Evolutionary conservation across 75 land plant species (phyloP), one percentile per base, ranked within the genome.

Genomic region (Pinus albicaulis): DNA sequence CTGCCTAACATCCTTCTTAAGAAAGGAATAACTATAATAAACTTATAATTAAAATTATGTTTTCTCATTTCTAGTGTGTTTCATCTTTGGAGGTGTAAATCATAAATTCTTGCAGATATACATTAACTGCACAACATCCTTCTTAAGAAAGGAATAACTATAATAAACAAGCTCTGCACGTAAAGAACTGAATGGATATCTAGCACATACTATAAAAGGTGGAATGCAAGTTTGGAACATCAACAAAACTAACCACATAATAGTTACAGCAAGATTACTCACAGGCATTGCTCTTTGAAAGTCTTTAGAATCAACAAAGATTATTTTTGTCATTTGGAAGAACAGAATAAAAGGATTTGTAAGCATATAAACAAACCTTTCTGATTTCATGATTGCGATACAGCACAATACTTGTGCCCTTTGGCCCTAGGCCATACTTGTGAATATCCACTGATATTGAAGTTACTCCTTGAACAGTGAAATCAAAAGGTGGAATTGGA

Each of bases 361-460:
- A 48, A 48, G 53, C 53, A 48, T 48, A 48, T 48, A 48, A 48
- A 44, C 56, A 57, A 82, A 92, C 99, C 99, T 88, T 89, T 76
- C 99, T 84, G 34, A 96, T 89, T 57, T 96, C 90, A 85, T 85
- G 99, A 85, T 92, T 90, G 61, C 99, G 89, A 74, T 96, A 96
- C 38, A 96, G 79, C 73, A 96, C 99, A 17, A 94, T 84, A 76
- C 99, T 96, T 57, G 99, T 94, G 62, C 99, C 99, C 80, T 96
- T 96, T 24, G 99, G 99, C 76, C 89, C 99, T 74, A 96, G 77
- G 56, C 99, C 99, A 90, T 96, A 96, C 79, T 96, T 96, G 62
- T 96, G 99, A 38, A 94, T 90, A 90, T 96, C 99, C 24, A 82
- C 90, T 64, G 99, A 96, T 57, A 96, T 96, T 31, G 99, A 94